Evolutionary conservation across 257 asterid genomes (phyloP).

Genomic region (Solanum appendiculatum): DNA sequence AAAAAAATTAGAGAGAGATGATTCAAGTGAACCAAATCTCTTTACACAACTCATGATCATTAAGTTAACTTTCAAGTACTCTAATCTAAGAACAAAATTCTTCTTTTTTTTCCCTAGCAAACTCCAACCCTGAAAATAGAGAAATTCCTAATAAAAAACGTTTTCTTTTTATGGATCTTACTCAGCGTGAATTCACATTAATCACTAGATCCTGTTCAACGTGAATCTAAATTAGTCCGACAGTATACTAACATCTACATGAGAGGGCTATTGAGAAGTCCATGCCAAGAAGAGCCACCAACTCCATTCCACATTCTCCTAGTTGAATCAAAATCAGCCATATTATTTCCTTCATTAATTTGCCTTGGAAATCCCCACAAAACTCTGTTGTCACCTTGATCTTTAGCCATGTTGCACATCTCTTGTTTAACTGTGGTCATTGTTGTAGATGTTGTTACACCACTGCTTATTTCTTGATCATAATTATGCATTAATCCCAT

Average conservation of each 20-base stretch:
- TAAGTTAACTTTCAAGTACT: slow-evolving; percentile 6
- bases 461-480: slow-evolving; percentile 21
- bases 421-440: slow-evolving; percentile 63
- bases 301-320: slow-evolving; percentile 34
- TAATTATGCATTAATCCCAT: slow-evolving; percentile 25
- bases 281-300: slow-evolving; percentile 75
- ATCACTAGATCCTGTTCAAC: background rate
- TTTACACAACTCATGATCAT: background rate
- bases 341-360: slow-evolving; percentile 10
- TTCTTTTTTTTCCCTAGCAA: background rate
- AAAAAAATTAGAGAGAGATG: slow-evolving; percentile 7
- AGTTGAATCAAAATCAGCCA: slow-evolving; percentile 36
- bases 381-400: slow-evolving; percentile 13
- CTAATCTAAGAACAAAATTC: slow-evolving; percentile 13
- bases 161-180: background rate
- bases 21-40: slow-evolving; percentile 6
- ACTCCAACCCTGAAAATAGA: background rate
- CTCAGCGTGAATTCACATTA: background rate
- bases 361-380: slow-evolving; percentile 89
- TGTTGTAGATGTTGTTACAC: slow-evolving; percentile 12
- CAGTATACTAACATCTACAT: slow-evolving; percentile 21
- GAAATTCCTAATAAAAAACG: background rate
- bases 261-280: slow-evolving; percentile 76
- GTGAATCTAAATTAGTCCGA: background rate
- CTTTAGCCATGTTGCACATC: slow-evolving; percentile 21